A percentile compares a stretch with the other conserved stretches of the same genome.
Evolutionary conservation across 2,329 filamentous ascomycete species (phyloP).

Genomic region (Pezicula carpinea): DNA sequence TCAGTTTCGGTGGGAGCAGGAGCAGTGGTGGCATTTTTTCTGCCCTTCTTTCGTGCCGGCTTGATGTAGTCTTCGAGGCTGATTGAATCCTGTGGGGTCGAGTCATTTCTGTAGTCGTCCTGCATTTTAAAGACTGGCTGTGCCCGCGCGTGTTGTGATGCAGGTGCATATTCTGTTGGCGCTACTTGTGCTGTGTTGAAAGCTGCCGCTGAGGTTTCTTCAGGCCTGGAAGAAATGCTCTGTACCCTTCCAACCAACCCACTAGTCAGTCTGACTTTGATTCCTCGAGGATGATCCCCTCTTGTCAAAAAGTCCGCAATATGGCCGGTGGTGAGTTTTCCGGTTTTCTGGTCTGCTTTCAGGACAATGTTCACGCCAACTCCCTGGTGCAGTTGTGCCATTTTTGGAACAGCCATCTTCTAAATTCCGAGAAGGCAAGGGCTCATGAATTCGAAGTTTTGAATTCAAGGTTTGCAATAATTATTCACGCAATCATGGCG

Average conservation of each 20-base stretch:
- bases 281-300: slow-evolving; percentile 27
- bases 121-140: background rate
- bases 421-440: background rate
- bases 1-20: background rate
- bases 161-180: too few relatives aligned
- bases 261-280: slow-evolving; percentile 27
- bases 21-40: background rate
- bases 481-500: too few relatives aligned
- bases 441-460: background rate
- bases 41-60: background rate
- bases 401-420: slow-evolving; percentile 17
- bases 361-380: slow-evolving; percentile 26
- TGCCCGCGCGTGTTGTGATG: too few relatives aligned
- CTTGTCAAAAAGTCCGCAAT: slow-evolving; percentile 24
- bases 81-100: background rate
- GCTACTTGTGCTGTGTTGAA: too few relatives aligned
- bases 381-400: slow-evolving; percentile 18
- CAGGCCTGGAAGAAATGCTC: slow-evolving; percentile 9
- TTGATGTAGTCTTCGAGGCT: slow-evolving; percentile 3
- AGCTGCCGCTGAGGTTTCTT: too few relatives aligned
- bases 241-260: slow-evolving; percentile 27
- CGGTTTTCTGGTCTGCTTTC: slow-evolving; percentile 27
- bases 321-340: slow-evolving; percentile 23
- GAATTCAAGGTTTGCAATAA: too few relatives aligned
- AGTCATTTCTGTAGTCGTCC: background rate